Conservation (phyloP, 2,329 filamentous ascomycete genomes). For the Purpureocillium lavendulum region DNA sequence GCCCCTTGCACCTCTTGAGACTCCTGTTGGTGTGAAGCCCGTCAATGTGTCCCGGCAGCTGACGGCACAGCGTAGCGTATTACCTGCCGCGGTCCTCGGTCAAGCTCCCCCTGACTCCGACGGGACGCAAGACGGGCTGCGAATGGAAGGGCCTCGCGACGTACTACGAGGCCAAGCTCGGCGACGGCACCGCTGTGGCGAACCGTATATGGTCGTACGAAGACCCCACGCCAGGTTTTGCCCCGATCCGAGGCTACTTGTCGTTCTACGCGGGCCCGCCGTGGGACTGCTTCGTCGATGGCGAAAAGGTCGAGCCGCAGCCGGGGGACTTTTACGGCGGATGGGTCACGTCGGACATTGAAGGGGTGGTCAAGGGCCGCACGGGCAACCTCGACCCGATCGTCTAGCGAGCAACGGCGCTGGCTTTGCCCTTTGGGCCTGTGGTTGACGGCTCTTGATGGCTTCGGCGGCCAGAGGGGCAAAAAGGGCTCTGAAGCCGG, state of each 20-base stretch:
- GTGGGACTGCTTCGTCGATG: conserved; percentile 55
- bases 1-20: not conserved
- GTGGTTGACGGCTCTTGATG: no score
- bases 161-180: conserved; percentile 43
- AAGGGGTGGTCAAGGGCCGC: conserved; percentile 38
- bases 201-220: conserved; percentile 54
- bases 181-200: conserved; percentile 30
- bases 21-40: no score
- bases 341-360: conserved; percentile 54
- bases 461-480: no score
- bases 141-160: conserved; percentile 55
- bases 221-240: conserved; percentile 41
- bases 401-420: conserved; percentile 9
- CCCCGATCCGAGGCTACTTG: conserved; percentile 44
- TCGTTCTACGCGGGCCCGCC: conserved; percentile 49
- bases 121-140: conserved; percentile 38
- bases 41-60: no score
- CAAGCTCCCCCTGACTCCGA: conserved; percentile 35
- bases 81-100: conserved; percentile 47
- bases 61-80: conserved; percentile 34
- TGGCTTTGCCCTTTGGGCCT: no score
- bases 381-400: conserved; percentile 30
- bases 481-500: no score
- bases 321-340: conserved; percentile 57
- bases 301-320: conserved; percentile 49